Conservation (phyloP, 2,329 filamentous ascomycete genomes). For the Paecilomyces niveus region DNA sequence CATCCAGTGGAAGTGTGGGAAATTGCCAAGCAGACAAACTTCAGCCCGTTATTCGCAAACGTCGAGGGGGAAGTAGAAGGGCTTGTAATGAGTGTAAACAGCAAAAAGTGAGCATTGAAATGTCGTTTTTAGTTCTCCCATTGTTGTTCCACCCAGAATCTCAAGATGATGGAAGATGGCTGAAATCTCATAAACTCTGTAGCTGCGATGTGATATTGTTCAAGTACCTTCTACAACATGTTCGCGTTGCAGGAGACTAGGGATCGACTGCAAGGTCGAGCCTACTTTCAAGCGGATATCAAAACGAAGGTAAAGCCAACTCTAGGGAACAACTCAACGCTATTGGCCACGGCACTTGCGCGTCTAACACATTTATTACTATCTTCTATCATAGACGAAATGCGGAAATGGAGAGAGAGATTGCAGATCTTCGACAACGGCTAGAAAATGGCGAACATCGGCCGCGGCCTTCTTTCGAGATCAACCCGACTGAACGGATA, state of each 20-base stretch:
- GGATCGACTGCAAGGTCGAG: constrained; percentile 58
- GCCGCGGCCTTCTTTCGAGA: constrained; percentile 13
- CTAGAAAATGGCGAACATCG: constrained; percentile 28
- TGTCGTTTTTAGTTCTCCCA: constrained; percentile 1
- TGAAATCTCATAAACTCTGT: constrained; percentile 6
- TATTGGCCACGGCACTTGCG: background rate
- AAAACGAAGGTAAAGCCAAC: constrained; percentile 41
- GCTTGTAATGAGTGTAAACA: constrained; percentile 63
- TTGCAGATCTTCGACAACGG: constrained; percentile 41
- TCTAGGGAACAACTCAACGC: background rate
- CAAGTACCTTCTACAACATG: constrained; percentile 57
- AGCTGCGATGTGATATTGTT: constrained; percentile 61
- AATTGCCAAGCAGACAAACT: constrained; percentile 32
- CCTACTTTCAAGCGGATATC: constrained; percentile 60
- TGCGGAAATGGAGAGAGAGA: constrained; percentile 56
- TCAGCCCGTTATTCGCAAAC: constrained; percentile 42
- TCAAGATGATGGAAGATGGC: constrained; percentile 10
- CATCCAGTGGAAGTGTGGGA: constrained; percentile 24
- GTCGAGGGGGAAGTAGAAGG: constrained; percentile 37
- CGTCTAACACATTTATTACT: constrained; percentile 5
- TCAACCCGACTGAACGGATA: constrained; percentile 21
- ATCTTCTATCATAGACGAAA: constrained; percentile 42
- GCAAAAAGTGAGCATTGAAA: constrained; percentile 49
- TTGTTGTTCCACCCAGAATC: background rate
- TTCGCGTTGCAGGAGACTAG: constrained; percentile 54